phyloP scores from a whole-genome alignment of 441 rosid genomes.

The Euphorbia schlechtendalii region DNA sequence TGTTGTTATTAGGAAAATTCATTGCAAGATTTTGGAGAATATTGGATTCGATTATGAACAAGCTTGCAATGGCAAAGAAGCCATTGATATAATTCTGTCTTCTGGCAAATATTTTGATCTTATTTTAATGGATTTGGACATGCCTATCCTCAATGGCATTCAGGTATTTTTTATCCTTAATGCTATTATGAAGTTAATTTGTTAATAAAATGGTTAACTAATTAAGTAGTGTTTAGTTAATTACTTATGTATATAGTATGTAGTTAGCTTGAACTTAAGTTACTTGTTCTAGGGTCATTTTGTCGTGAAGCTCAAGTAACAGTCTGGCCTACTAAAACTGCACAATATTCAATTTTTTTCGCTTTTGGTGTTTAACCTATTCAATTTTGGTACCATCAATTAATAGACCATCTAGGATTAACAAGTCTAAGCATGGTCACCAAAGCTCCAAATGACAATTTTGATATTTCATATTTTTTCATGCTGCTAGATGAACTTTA shows the following conservation, averaged over 20 bases:
- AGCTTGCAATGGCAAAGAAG: constrained; percentile 64
- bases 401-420: too few species aligned
- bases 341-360: too few species aligned
- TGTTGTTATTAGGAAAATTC: constrained; percentile 39
- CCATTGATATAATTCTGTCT: constrained; percentile 43
- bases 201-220: neutral
- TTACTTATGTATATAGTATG: neutral
- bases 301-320: too few species aligned
- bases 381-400: too few species aligned
- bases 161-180: constrained; percentile 30
- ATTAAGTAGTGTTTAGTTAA: neutral
- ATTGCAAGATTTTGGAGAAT: constrained; percentile 38
- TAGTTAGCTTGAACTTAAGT: too few species aligned
- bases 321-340: too few species aligned
- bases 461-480: too few species aligned
- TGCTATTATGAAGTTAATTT: neutral
- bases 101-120: constrained; percentile 59
- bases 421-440: too few species aligned
- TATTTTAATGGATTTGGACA: constrained; percentile 84
- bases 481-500: too few species aligned
- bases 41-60: constrained; percentile 43
- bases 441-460: too few species aligned
- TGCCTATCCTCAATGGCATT: constrained; percentile 85
- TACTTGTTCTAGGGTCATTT: too few species aligned
- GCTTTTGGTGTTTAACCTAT: too few species aligned